phyloP scores from a whole-genome alignment of 345 rosid species.

The Populus pruinosa region DNA sequence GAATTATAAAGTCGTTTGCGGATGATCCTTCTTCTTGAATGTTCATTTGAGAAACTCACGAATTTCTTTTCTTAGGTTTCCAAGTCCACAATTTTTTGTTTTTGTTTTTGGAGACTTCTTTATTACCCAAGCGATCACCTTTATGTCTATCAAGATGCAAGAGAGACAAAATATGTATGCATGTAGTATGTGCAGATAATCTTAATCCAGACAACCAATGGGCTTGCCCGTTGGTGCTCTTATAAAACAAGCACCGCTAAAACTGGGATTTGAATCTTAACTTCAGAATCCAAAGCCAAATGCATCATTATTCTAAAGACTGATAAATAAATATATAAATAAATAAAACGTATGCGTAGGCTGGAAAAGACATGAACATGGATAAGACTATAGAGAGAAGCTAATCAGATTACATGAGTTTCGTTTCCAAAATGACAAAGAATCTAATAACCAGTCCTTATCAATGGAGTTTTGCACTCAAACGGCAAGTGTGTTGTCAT shows the following conservation, averaged over 20 bases:
- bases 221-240: background rate
- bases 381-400: background rate
- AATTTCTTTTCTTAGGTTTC: background rate
- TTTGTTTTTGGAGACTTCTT: background rate
- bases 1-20: too few relatives aligned
- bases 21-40: background rate
- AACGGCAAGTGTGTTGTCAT: conserved; percentile 22
- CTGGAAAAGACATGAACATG: background rate
- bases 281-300: too few relatives aligned
- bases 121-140: background rate
- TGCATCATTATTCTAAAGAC: too few relatives aligned
- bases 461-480: conserved; percentile 32
- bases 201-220: background rate
- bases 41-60: background rate
- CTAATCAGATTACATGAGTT: conserved; percentile 2
- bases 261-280: background rate
- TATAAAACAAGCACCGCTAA: background rate
- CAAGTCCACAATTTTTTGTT: background rate
- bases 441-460: background rate
- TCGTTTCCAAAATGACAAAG: conserved; percentile 5
- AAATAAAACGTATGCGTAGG: background rate
- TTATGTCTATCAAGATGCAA: background rate
- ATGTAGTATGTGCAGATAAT: background rate
- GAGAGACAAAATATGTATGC: background rate
- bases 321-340: background rate